A percentile compares a stretch with the other conserved stretches of the same genome.
These are phyloP conservation scores for Periconia sp. DNA, from an alignment of 2,329 filamentous ascomycete genomes.

Conservation along the genomic window DNA sequence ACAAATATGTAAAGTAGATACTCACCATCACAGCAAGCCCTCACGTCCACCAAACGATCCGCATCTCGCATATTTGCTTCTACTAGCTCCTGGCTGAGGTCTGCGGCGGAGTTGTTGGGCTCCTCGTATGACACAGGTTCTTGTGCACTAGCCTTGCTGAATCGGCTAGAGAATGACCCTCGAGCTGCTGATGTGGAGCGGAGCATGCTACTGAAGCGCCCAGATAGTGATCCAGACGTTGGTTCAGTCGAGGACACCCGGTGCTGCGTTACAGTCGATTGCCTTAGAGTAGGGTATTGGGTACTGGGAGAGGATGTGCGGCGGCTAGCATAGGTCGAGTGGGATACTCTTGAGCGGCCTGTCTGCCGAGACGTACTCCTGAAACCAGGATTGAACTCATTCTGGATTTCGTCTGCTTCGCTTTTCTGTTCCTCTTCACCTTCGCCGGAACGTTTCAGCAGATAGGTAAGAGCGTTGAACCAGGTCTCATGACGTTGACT, in stretches of 20 bases:
- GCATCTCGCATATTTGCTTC: slow-evolving; percentile 79
- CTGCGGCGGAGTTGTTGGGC: slow-evolving; percentile 74
- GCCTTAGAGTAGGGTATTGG: slow-evolving; percentile 56
- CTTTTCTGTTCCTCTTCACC: slow-evolving; percentile 59
- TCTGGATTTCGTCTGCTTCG: slow-evolving; percentile 65
- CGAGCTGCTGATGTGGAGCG: slow-evolving; percentile 50
- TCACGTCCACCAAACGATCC: slow-evolving; percentile 95
- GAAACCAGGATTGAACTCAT: slow-evolving; percentile 77
- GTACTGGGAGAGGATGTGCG: slow-evolving; percentile 45
- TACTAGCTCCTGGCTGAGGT: slow-evolving; percentile 76
- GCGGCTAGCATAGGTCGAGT: slow-evolving; percentile 80
- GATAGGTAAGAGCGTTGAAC: slow-evolving; percentile 96
- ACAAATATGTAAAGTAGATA: slow-evolving; percentile 18
- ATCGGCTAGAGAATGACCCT: slow-evolving; percentile 57
- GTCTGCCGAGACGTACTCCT: slow-evolving; percentile 60
- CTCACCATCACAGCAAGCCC: slow-evolving; percentile 96
- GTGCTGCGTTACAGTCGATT: slow-evolving; percentile 34
- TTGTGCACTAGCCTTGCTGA: slow-evolving; percentile 48
- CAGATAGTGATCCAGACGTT: slow-evolving; percentile 52
- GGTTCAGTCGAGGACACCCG: slow-evolving; percentile 41
- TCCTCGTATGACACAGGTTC: slow-evolving; percentile 55
- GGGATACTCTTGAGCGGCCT: slow-evolving; percentile 62
- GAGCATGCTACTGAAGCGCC: slow-evolving; percentile 54
- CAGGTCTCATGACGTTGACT: slow-evolving; percentile 96
- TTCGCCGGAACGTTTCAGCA: slow-evolving; percentile 74